Percentiles rank a stretch among this genome's conserved stretches.
phyloP scores from a whole-genome alignment of 2,329 filamentous ascomycete genomes.

The Thermothelomyces thermophilus region DNA sequence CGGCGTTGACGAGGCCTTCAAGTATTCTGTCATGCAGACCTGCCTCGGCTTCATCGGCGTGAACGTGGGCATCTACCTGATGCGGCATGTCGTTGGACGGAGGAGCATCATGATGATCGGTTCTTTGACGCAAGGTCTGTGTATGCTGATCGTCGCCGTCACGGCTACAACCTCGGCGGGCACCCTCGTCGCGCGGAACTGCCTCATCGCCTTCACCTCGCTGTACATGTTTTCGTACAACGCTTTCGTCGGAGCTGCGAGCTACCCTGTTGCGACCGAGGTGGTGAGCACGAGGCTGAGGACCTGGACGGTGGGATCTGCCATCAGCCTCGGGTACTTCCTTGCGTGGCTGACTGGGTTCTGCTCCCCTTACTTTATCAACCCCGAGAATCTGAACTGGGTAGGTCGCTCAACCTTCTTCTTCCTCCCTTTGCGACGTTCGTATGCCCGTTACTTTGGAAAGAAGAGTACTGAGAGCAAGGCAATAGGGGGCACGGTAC shows the following conservation, averaged over 20 bases:
- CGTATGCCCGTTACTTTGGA: too few species aligned
- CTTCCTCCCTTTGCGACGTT: neutral
- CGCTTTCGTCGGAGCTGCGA: constrained; percentile 35
- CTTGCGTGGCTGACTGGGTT: constrained; percentile 42
- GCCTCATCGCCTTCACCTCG: constrained; percentile 32
- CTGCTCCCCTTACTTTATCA: constrained; percentile 43
- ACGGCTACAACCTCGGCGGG: constrained; percentile 26
- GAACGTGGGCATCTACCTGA: constrained; percentile 42
- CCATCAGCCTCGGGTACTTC: constrained; percentile 42
- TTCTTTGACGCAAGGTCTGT: constrained; percentile 36
- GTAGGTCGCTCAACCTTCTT: constrained; percentile 13
- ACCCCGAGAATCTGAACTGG: constrained; percentile 36
- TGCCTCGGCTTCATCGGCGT: constrained; percentile 44
- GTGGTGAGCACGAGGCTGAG: constrained; percentile 38
- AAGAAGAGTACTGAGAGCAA: neutral
- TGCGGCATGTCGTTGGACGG: constrained; percentile 41
- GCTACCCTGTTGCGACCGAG: constrained; percentile 38
- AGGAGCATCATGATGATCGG: constrained; percentile 43
- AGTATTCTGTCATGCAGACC: constrained; percentile 44
- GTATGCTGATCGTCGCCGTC: constrained; percentile 40
- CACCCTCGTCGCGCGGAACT: constrained; percentile 28
- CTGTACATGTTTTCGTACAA: constrained; percentile 34
- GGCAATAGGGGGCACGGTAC: constrained; percentile 34
- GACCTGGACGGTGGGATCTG: constrained; percentile 43
- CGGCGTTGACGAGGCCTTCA: constrained; percentile 38